Evolutionary conservation across 129 eudicot species (phyloP), one percentile per base, ranked within the genome.

Genomic region (Pittosporum tobira): DNA sequence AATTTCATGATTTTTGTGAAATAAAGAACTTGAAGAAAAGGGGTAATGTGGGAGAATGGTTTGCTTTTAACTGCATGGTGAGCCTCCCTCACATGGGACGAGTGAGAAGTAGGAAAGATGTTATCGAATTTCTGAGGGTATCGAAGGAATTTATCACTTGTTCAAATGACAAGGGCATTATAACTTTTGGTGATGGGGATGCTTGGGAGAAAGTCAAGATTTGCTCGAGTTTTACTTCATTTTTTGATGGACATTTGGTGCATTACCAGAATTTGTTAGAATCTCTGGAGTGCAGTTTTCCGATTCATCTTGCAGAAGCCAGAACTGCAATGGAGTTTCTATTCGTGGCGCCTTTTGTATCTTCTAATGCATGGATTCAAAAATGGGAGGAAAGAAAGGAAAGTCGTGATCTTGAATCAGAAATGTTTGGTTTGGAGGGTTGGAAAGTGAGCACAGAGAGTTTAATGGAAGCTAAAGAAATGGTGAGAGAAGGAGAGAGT

Each of bases 401-500:
- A 46, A 31, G 49, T n/a, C 7, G 29, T 30, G 55, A 70, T 18
- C 18, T 70, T 63, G 21, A 43, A 23, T 28, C 63, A 44, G 51
- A 34, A 28, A 60, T 52, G 58, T 24, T 51, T 37, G 62, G 72
- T 3, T 67, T 64, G 38, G 25, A 72, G 55, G 75, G 72, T 34
- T 59, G 60, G 61, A 63, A 55, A 47, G 59, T 71, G 68, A 84
- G 82, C 48, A 43, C 21, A 50, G 82, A 65, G 55, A 65, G 74
- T 25, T 49, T 65, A 54, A 63, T 34, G 56, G 94, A 84, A 60
- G 84, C 94, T 1, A 74, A 38, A 57, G 75, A 71, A 63, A 26
- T 80, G 70, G 84, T 77, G 49, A 74, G 61, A 48, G 87, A 71
- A 71, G 73, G 82, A n/a, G 75, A 74, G 48, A 74, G 77, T 68